phyloP scores from a whole-genome alignment of 345 rosid species.

The Camelina sativa region DNA sequence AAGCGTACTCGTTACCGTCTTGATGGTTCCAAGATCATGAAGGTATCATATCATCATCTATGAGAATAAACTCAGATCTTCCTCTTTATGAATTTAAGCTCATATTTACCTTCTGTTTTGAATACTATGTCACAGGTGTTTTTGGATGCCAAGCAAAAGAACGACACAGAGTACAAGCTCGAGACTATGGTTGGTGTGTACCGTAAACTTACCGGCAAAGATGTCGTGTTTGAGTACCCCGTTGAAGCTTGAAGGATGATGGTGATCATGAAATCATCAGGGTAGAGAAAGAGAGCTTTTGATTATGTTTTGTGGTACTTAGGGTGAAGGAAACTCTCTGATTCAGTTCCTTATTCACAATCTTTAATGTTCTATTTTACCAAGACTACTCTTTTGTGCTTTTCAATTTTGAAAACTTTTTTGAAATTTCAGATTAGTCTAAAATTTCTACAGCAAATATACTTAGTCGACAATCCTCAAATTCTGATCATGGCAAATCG shows the following conservation, averaged over 20 bases:
- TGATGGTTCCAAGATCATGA: conserved; percentile 82
- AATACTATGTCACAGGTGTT: conserved; percentile 50
- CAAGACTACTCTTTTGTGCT: conserved; percentile 24
- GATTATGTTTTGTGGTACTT: conserved; percentile 40
- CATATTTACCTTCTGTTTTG: background rate
- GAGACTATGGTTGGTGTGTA: conserved; percentile 77
- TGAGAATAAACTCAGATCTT: background rate
- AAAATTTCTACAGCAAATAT: background rate
- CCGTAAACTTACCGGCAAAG: conserved; percentile 87
- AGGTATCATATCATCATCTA: conserved; percentile 49
- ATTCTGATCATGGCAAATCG: background rate
- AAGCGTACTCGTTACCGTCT: conserved; percentile 73
- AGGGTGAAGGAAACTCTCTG: conserved; percentile 41
- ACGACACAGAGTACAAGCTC: conserved; percentile 81
- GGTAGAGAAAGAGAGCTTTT: conserved; percentile 38
- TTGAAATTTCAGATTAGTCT: background rate
- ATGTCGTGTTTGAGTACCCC: conserved; percentile 84
- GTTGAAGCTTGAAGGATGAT: conserved; percentile 57
- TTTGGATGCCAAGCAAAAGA: conserved; percentile 83
- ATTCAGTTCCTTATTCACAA: conserved; percentile 41
- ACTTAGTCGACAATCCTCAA: background rate
- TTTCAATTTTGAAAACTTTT: conserved; percentile 31
- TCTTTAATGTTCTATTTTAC: conserved; percentile 28
- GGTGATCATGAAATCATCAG: conserved; percentile 31
- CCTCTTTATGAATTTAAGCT: background rate